Conservation (phyloP, 176 grass and related monocot species). For the maize (Zea mays) region Zm-B73-REFERENCE-NAM-5.0 NC_050096.1:9285001-9285500, state of each 20-base stretch:
- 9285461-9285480: conserved; percentile 98
- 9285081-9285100: conserved; percentile 94
- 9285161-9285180: conserved; percentile 15
- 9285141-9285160: conserved; percentile 25
- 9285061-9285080: conserved; percentile 95
- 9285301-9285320: conserved; percentile 98
- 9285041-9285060: conserved; percentile 91
- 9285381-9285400: conserved; percentile 66
- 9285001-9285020: conserved; percentile 95
- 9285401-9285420: conserved; percentile 80
- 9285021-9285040: conserved; percentile 95
- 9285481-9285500: conserved; percentile 80
- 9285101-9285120: conserved; percentile 98
- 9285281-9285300: conserved; percentile 89
- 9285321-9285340: conserved; percentile 91
- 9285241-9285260: conserved; percentile 99
- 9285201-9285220: conserved; percentile 92
- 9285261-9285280: conserved; percentile 86
- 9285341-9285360: conserved; percentile 95
- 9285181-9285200: conserved; percentile 26
- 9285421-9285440: conserved; percentile 94
- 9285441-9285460: conserved; percentile 99
- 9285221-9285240: conserved; percentile 84
- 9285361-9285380: conserved; percentile 99
- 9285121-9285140: conserved; percentile 94